Conservation (phyloP, 140 eudicot genomes). For the Flaveria floridana region DNA sequence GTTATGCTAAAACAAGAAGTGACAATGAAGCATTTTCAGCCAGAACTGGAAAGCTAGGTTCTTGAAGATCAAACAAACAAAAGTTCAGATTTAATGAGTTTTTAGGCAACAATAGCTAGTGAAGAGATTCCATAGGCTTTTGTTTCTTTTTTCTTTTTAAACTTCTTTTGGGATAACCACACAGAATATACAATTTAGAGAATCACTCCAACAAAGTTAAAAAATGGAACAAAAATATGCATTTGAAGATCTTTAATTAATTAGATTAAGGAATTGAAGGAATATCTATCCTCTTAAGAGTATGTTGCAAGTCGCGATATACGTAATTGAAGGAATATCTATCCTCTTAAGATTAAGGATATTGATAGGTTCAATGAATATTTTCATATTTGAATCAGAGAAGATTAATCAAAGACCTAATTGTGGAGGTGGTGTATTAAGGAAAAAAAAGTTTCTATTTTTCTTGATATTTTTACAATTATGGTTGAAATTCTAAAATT, state of each 20-base stretch:
- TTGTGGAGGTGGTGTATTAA: constrained; percentile 6
- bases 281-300: too few relatives aligned
- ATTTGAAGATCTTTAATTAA: too few relatives aligned
- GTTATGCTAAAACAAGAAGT: constrained; percentile 38
- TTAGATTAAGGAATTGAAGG: too few relatives aligned
- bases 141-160: too few relatives aligned
- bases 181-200: too few relatives aligned
- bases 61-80: constrained; percentile 7
- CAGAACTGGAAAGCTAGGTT: constrained; percentile 31
- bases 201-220: too few relatives aligned
- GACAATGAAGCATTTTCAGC: constrained; percentile 25
- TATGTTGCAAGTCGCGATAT: too few relatives aligned
- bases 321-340: too few relatives aligned
- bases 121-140: not conserved
- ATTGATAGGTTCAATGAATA: too few relatives aligned
- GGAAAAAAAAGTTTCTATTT: constrained; percentile 21
- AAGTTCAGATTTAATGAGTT: not conserved
- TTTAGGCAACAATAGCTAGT: not conserved
- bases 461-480: constrained; percentile 31
- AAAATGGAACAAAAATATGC: too few relatives aligned
- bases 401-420: constrained; percentile 8
- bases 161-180: too few relatives aligned
- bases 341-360: too few relatives aligned
- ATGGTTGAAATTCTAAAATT: constrained; percentile 24
- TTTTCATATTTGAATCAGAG: not conserved